Conservation (phyloP, 768 basidiomycete species). For the Kwoniella heveanensis region DNA sequence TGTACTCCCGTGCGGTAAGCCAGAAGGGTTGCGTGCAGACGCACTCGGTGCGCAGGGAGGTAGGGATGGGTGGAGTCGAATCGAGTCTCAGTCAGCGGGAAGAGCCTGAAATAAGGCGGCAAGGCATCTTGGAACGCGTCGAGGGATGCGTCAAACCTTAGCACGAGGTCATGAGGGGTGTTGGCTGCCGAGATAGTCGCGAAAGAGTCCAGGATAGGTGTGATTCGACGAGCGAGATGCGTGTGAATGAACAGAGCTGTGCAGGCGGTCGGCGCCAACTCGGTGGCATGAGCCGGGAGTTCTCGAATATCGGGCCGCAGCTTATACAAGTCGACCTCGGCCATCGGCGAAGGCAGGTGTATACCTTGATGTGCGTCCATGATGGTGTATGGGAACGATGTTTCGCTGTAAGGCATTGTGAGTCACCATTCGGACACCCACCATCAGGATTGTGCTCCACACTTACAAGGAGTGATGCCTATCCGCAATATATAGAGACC, state of each 20-base stretch:
- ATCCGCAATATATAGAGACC: slow-evolving; percentile 47
- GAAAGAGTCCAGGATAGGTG: slow-evolving; percentile 45
- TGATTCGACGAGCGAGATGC: slow-evolving; percentile 42
- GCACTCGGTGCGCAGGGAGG: slow-evolving; percentile 38
- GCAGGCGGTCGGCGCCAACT: slow-evolving; percentile 36
- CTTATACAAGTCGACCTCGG: slow-evolving; percentile 40
- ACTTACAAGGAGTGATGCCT: slow-evolving; percentile 45
- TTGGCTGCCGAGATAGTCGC: slow-evolving; percentile 39
- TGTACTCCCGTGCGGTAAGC: slow-evolving; percentile 40
- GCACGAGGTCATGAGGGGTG: slow-evolving; percentile 38
- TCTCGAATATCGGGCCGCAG: slow-evolving; percentile 26
- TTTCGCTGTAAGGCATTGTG: slow-evolving; percentile 19
- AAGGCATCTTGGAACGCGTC: slow-evolving; percentile 45
- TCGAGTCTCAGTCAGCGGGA: slow-evolving; percentile 37
- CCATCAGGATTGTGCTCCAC: too few relatives aligned
- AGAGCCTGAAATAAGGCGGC: slow-evolving; percentile 42
- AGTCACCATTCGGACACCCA: background rate
- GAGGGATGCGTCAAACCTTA: slow-evolving; percentile 41
- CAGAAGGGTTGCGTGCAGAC: slow-evolving; percentile 38
- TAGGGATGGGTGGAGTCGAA: slow-evolving; percentile 39
- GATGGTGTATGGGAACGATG: slow-evolving; percentile 47
- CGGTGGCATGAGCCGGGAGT: slow-evolving; percentile 37
- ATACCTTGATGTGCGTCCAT: slow-evolving; percentile 45
- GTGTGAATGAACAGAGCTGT: slow-evolving; percentile 46
- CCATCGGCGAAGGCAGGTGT: slow-evolving; percentile 41